Evolutionary conservation across 345 rosid genomes (phyloP).

Genomic region (Salix exigua): DNA sequence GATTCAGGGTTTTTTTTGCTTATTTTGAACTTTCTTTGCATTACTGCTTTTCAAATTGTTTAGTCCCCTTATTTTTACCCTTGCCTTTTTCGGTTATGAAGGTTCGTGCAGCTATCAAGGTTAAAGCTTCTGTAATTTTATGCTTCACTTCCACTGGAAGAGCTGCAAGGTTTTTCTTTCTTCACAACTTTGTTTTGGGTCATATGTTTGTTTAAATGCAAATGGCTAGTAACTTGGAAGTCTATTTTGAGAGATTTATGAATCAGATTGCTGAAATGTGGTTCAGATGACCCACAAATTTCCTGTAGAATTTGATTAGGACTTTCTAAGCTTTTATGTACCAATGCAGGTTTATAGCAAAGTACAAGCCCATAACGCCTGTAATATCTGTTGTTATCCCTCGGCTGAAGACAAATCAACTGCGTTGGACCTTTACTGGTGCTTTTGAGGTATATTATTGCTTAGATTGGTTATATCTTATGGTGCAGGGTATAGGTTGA

Average conservation of each 20-base stretch:
- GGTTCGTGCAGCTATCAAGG: conserved; percentile 49
- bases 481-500: not conserved
- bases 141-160: conserved; percentile 46
- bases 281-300: not conserved
- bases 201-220: not conserved
- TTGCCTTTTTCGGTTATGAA: not conserved
- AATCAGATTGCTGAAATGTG: not conserved
- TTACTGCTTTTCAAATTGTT: not conserved
- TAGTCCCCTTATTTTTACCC: not conserved
- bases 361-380: conserved; percentile 93
- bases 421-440: conserved; percentile 92
- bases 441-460: conserved; percentile 70
- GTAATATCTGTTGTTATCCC: conserved; percentile 94
- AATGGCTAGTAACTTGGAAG: not conserved
- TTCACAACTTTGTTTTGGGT: not conserved
- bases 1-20: not conserved
- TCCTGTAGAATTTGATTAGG: not conserved
- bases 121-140: conserved; percentile 40
- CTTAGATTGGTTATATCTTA: not conserved
- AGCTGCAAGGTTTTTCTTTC: conserved; percentile 35
- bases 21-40: not conserved
- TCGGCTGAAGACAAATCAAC: conserved; percentile 81
- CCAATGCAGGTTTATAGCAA: conserved; percentile 73
- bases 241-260: not conserved
- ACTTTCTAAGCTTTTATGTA: not conserved